Evolutionary conservation across 192 early-diverging fungal genomes (phyloP), one percentile per base, ranked within the genome.

Genomic region (Coemansia sp.): DNA sequence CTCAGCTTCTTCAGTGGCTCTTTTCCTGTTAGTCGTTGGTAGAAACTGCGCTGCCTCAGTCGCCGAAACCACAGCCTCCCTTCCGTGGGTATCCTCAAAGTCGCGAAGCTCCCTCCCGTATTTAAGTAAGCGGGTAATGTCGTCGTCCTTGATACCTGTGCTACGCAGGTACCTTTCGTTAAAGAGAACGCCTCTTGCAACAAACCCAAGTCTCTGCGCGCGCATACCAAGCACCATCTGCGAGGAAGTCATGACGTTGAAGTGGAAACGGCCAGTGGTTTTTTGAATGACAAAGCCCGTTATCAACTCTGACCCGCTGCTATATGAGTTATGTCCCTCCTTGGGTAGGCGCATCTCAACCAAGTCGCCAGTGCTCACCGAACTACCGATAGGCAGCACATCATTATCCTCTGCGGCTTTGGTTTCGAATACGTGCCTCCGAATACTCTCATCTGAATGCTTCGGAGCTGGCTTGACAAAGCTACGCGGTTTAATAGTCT

Each of bases 181-280:
- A 43, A 81, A 81, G 40, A 81, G 60, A 19, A 66, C n/a, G 7
- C 78, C 78, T 6, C 45, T 55, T 29, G 79, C 67, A 1, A 73
- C 69, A 76, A 82, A 82, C 22, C 79, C 79, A 5, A 82, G 15
- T 2, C 63, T 42, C 10, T 46, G 59, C 53, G 67, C 71, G 20
- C 79, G 73, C 14, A 53, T 61, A 22, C 75, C 71, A 9, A 58
- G 11, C 11, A 82, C 36, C 2, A 40, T 22, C 10, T 40, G 41
- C 20, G 11, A 7, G 0, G 15, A 6, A 7, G 5, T 20, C 5
- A 76, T 36, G 5, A 59, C 23, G 43, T 63, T 70, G 42, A 76
- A 74, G 36, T 73, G 79, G 59, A 82, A 82, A 14, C 79, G 70
- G 19, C 79, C 79, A 0, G 71, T 66, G 23, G 71, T 66, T 62